Conservation (phyloP, 1,284 basidiomycete species). For the Pulveroboletus sp. region DNA sequence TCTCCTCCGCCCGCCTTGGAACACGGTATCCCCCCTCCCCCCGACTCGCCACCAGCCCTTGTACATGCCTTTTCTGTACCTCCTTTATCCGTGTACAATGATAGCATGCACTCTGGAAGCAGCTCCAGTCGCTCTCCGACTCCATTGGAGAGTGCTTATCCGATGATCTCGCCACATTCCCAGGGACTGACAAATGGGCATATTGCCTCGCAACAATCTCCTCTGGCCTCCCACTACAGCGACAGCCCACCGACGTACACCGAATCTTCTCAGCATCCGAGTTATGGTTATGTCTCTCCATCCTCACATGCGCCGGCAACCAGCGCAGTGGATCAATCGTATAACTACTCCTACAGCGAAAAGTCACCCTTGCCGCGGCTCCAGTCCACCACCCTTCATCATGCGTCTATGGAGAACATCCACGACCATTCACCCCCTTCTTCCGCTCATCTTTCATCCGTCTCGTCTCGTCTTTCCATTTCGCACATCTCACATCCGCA, state of each 20-base stretch:
- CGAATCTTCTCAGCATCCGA: conserved; percentile 46
- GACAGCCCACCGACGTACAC: conserved; percentile 44
- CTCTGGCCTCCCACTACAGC: conserved; percentile 33
- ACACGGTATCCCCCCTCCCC: conserved; percentile 40
- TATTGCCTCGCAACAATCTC: conserved; percentile 34
- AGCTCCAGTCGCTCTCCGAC: conserved; percentile 45
- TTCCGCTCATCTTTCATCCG: conserved; percentile 35
- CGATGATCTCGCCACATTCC: conserved; percentile 36
- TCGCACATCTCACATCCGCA: conserved; percentile 42
- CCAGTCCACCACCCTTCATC: conserved; percentile 30
- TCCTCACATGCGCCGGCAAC: conserved; percentile 29
- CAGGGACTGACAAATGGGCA: conserved; percentile 31
- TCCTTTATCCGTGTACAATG: conserved; percentile 35
- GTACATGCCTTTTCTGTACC: conserved; percentile 42
- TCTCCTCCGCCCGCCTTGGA: conserved; percentile 51
- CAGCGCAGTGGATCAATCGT: conserved; percentile 28
- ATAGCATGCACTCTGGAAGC: conserved; percentile 41
- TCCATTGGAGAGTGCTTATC: conserved; percentile 44
- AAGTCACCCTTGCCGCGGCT: conserved; percentile 34
- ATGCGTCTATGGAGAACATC: conserved; percentile 33
- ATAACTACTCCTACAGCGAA: conserved; percentile 35
- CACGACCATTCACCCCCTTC: conserved; percentile 36
- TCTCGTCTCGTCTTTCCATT: conserved; percentile 38
- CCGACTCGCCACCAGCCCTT: conserved; percentile 45
- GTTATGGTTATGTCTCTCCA: conserved; percentile 44